Evolutionary conservation across 495 filamentous ascomycete genomes (phyloP), one percentile per base, ranked within the genome.

Genomic region (Antarctomyces pellizariae): DNA sequence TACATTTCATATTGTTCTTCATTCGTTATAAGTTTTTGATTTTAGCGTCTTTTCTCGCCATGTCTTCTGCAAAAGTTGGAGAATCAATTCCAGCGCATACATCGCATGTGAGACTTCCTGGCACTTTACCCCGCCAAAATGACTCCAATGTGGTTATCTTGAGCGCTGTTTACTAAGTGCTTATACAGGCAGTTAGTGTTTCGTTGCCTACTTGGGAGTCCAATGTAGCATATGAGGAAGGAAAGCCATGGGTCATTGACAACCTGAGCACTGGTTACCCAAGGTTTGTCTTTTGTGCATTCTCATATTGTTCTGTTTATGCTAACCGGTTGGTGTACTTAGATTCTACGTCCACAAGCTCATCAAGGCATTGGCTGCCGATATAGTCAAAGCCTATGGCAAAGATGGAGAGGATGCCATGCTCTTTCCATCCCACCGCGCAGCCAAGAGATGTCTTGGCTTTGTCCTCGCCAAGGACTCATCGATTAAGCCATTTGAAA

Each of bases 261-360:
- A 73, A 72, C 39, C 76, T 97, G 77, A 58, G 67, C 34, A 89
- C 74, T 13, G 86, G 86, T 21, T 97, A 97, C 50, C 86, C 86
- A 32, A 64, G 72, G 65, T 76, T 38, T n/a, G 45, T 28, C 9
- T 11, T 10, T 7, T 13, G 3, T 2, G 18, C 2, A 9, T 10
- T n/a, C 5, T 25, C 9, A 11, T n/a, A n/a, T n/a, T n/a, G n/a
- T n/a, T n/a, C n/a, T n/a, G n/a, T 30, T 2, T 20, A 30, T 10
- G 28, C 29, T 25, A 25, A 24, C 13, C 12, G 30, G 31, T 33
- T 22, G 24, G 20, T 36, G 31, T n/a, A 35, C 15, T 8, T 16
- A 74, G 84, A 29, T 95, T 95, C 53, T 93, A 90, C 53, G 69
- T 97, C 27, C 77, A 95, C 46, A 71, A 67, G 38, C 63, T 54